Base-by-base conservation (phyloP, 2,329 filamentous ascomycete genomes). In the Penicillium concentricum region DNA sequence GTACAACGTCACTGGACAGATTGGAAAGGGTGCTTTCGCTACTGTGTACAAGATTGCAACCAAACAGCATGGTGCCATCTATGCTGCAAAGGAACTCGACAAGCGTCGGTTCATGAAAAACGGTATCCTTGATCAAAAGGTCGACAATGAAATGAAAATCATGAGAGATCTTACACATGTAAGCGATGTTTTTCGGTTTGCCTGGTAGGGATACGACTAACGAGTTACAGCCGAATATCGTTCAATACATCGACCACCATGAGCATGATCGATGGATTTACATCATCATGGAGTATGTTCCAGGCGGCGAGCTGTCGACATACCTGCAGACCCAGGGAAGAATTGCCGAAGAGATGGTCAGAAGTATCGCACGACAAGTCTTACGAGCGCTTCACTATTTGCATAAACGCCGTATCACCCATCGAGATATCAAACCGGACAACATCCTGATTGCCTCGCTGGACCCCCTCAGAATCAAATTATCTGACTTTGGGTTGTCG, bases 401-500 rank as follows among this genome's bases (percentile, higher is more conserved):
- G 9, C 94, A 99, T 73, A 80, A 82, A 51, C 88, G 89, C 67
- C 91, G 89, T 69, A 97, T 99, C 66, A 97, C 93, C 0, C 94
- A 99, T 75, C 89, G 94, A n/a, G 94, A 99, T 73, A 92, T 99
- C 69, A 99, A 99, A 72, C 94, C 94, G 0, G 94, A 99, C 79
- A 99, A 99, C 69, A 97, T 99, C 59, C 81, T 99, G 39, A 90
- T 97, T 63, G 81, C 87, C 12, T 87, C 86, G 0, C 72, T 85
- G 10, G 79, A 87, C 6, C 92, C 92, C 0, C 84, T 96, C 47
- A 81, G 84, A 15, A 88, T 97, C 66, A 97, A 99, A 74, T 80
- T 99, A 15, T 96, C 94, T 0, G 94, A 99, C 71, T 99, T 99
- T 77, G 94, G 94, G 3, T 78, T 99, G 5, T 97, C 94, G 2